Evolutionary conservation across 345 rosid species (phyloP), one percentile per base, ranked within the genome.

Genomic region (Litchi chinensis): DNA sequence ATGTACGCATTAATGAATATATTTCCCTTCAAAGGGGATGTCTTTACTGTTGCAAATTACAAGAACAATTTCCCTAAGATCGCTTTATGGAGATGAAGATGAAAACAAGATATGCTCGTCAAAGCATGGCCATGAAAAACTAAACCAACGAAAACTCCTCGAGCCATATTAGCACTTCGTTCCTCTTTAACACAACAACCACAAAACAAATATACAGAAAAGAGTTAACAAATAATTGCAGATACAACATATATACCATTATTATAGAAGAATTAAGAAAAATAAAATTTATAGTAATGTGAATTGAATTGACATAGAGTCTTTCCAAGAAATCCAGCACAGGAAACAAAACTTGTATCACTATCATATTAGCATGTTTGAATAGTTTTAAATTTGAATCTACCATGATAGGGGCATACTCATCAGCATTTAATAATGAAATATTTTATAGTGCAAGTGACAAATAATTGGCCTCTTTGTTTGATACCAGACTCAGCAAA

Each of bases 81-180:
- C 56, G 50, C 37, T 43, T 26, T 19, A 8, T 15, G 40, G 50
- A 46, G 10, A 32, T 9, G 40, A 46, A 16, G 28, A 63, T 11
- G 79, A 43, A 3, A 40, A 6, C 70, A 26, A 1, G 59, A 44
- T 11, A 57, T 12, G 59, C 71, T 21, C 18, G 16, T 41, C 59
- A 44, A 57, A 40, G 46, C 16, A 41, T 43, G 24, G n/a, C 18
- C 10, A n/a, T 4, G 50, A 65, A 3, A 48, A 18, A 65, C 22
- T 37, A 65, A 28, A 39, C 71, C 50, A 50, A 18, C 9, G 82
- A 70, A 81, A 87, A 89, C 6, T 89, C 95, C 68, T 90, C 90
- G 13, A 91, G 91, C 95, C 95, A 91, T 81, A 90, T 83, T 52
- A 91, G 81, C 76, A 90, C 92, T 85, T 91, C 93, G 57, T 91